These are phyloP conservation scores for Nakazawaea sp. DNA, from an alignment of 805 yeast species.

Conservation along the genomic window DNA sequence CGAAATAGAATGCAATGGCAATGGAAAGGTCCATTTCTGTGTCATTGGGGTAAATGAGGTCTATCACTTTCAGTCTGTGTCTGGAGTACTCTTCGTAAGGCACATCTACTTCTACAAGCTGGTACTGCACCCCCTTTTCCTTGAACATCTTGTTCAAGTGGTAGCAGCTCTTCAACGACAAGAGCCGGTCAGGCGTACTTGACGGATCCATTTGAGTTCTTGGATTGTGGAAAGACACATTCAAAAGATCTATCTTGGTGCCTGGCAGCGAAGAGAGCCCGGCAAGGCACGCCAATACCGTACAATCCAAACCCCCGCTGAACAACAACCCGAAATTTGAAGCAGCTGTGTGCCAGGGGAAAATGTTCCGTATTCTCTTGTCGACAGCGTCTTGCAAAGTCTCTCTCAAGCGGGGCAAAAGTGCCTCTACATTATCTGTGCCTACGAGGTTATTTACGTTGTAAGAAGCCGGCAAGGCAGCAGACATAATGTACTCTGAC, in stretches of 20 bases:
- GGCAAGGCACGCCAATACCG: constrained; percentile 59
- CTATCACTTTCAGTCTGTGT: constrained; percentile 44
- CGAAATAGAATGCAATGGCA: constrained; percentile 93
- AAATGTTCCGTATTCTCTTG: constrained; percentile 52
- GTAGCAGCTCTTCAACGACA: constrained; percentile 61
- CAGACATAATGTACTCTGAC: background rate
- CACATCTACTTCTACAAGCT: constrained; percentile 67
- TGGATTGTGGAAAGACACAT: constrained; percentile 90
- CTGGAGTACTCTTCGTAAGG: constrained; percentile 57
- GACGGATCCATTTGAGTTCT: constrained; percentile 54
- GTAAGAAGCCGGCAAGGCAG: constrained; percentile 15
- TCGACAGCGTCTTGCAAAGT: constrained; percentile 32
- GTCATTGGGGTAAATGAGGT: constrained; percentile 72
- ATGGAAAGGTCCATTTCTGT: constrained; percentile 96
- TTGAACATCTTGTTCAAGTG: constrained; percentile 40
- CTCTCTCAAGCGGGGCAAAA: constrained; percentile 17
- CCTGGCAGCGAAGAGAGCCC: constrained; percentile 24
- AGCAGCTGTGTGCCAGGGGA: constrained; percentile 39
- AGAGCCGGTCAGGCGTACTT: constrained; percentile 80
- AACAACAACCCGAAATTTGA: constrained; percentile 58
- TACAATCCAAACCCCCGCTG: constrained; percentile 95
- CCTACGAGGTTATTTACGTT: constrained; percentile 10
- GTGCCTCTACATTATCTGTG: constrained; percentile 1
- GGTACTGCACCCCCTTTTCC: constrained; percentile 26
- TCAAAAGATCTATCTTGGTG: constrained; percentile 64